These are phyloP conservation scores for Pyricularia pennisetigena DNA, from an alignment of 2,329 filamentous ascomycete genomes.

Conservation along the genomic window DNA sequence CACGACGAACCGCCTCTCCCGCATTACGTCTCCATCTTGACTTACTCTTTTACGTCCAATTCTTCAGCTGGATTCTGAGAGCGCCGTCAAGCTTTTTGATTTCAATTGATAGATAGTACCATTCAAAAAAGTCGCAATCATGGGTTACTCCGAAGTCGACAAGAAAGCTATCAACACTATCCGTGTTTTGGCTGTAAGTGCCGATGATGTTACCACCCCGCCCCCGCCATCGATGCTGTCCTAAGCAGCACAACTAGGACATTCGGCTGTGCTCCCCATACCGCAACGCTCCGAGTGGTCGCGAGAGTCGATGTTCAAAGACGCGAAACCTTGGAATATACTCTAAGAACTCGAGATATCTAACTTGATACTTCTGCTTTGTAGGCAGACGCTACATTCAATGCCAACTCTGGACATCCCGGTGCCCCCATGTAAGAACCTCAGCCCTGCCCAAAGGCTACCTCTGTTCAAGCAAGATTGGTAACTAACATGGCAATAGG, in stretches of 20 bases:
- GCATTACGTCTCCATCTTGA: neutral
- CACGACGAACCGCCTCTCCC: neutral
- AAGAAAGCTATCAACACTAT: constrained; percentile 96
- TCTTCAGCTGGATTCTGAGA: constrained; percentile 1
- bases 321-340: neutral
- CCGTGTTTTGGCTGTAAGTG: constrained; percentile 84
- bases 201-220: constrained; percentile 10
- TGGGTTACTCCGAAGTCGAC: constrained; percentile 85
- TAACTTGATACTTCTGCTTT: constrained; percentile 3
- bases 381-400: constrained; percentile 93
- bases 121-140: constrained; percentile 37
- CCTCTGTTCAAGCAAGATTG: constrained; percentile 6
- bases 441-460: neutral
- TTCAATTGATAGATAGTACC: constrained; percentile 1
- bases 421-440: constrained; percentile 81
- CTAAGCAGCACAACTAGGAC: neutral
- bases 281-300: neutral
- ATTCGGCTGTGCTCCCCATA: neutral
- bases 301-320: neutral
- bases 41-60: neutral
- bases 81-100: neutral
- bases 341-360: neutral
- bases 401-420: constrained; percentile 96
- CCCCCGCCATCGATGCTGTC: constrained; percentile 13
- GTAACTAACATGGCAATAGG: constrained; percentile 25